Evolutionary conservation across 305 asterid species (phyloP).

Genomic region (Fraxinus floribunda): DNA sequence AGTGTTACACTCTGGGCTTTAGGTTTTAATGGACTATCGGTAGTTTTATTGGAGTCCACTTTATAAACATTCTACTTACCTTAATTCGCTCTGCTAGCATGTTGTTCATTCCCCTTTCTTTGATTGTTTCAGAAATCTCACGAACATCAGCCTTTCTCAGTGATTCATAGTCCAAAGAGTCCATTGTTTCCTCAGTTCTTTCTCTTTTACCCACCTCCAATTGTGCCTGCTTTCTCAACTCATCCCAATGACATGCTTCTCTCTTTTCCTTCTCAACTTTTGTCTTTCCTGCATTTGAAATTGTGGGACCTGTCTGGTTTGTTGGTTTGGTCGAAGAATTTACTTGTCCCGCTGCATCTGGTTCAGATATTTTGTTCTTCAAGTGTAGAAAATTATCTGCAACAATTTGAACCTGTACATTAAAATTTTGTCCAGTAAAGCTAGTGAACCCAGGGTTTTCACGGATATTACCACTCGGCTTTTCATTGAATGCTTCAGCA

Average conservation of each 20-base stretch:
- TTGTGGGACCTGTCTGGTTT: slow-evolving; percentile 14
- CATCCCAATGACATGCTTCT: slow-evolving; percentile 3
- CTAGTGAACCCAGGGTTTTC: slow-evolving; percentile 12
- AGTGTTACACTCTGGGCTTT: slow-evolving; percentile 13
- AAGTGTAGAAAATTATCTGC: slow-evolving; percentile 29
- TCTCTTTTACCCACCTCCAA: slow-evolving; percentile 34
- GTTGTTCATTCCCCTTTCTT: slow-evolving; percentile 96
- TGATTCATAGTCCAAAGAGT: slow-evolving; percentile 81
- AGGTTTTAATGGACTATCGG: not conserved
- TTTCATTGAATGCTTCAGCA: slow-evolving; percentile 40
- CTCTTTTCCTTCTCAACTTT: slow-evolving; percentile 7
- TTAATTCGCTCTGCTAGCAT: slow-evolving; percentile 89
- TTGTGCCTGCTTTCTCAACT: not conserved
- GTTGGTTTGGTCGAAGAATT: slow-evolving; percentile 30
- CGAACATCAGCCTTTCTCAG: slow-evolving; percentile 62
- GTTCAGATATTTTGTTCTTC: slow-evolving; percentile 21
- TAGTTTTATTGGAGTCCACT: not conserved
- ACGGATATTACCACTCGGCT: slow-evolving; percentile 40
- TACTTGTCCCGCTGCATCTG: slow-evolving; percentile 37
- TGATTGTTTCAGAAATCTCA: slow-evolving; percentile 70
- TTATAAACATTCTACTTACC: slow-evolving; percentile 38
- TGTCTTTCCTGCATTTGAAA: not conserved
- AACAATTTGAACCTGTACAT: slow-evolving; percentile 15
- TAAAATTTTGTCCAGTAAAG: slow-evolving; percentile 12
- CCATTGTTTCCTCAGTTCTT: slow-evolving; percentile 59